Evolutionary conservation across 495 filamentous ascomycete species (phyloP).

Genomic region (Xylaria curta): DNA sequence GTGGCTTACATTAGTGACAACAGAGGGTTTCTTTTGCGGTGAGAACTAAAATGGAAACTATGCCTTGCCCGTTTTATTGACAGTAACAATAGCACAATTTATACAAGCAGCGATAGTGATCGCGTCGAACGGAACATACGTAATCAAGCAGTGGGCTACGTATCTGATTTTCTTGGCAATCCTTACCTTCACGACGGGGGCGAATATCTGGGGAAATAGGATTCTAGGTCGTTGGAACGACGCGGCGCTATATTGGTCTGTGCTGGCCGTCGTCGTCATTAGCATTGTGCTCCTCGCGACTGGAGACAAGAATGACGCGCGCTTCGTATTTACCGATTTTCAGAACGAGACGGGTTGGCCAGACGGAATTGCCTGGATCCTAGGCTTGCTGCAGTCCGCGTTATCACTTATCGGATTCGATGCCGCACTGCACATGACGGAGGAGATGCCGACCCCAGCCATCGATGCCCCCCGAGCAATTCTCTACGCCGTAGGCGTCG

Average conservation of each 20-base stretch:
- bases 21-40: slow-evolving; percentile 46
- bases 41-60: not conserved
- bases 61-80: not conserved
- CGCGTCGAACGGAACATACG: slow-evolving; percentile 40
- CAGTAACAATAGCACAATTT: slow-evolving; percentile 37
- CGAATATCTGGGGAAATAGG: slow-evolving; percentile 44
- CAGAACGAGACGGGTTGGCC: slow-evolving; percentile 68
- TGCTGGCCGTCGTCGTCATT: slow-evolving; percentile 47
- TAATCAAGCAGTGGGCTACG: slow-evolving; percentile 39
- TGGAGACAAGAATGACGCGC: slow-evolving; percentile 42
- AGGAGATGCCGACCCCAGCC: slow-evolving; percentile 49
- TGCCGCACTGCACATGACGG: slow-evolving; percentile 68
- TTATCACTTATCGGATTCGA: slow-evolving; percentile 68
- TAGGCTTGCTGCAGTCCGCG: slow-evolving; percentile 66
- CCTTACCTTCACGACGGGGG: slow-evolving; percentile 40
- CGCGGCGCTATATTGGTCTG: slow-evolving; percentile 45
- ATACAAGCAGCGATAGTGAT: slow-evolving; percentile 43
- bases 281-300: slow-evolving; percentile 46
- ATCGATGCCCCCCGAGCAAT: slow-evolving; percentile 47
- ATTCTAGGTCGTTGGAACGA: slow-evolving; percentile 45
- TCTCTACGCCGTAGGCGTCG: slow-evolving; percentile 43
- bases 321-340: slow-evolving; percentile 63
- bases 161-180: slow-evolving; percentile 45
- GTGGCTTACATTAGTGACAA: slow-evolving; percentile 49
- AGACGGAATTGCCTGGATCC: slow-evolving; percentile 67